Conservation (phyloP, 176 grass and related monocot species). For the Aegilops longissima region DNA sequence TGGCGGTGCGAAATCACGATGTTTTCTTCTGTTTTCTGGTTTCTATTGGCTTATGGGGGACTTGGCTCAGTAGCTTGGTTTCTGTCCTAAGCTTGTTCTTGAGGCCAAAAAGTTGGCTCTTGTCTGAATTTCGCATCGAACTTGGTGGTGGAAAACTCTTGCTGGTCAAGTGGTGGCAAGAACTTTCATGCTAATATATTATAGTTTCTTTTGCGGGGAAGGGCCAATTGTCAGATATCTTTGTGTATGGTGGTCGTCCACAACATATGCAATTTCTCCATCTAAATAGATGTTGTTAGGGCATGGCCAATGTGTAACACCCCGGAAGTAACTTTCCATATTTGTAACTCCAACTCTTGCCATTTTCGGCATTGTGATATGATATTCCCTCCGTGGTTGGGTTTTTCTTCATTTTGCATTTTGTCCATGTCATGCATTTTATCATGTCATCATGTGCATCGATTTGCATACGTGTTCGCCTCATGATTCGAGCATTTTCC, state of each 20-base stretch:
- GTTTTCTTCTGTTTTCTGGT: not conserved
- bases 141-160: not conserved
- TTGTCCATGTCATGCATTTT: too few relatives aligned
- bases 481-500: too few relatives aligned
- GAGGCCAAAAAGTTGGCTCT: not conserved
- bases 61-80: not conserved
- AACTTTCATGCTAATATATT: not conserved
- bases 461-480: too few relatives aligned
- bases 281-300: not conserved
- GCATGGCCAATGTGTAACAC: too few relatives aligned
- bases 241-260: not conserved
- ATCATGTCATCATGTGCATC: too few relatives aligned
- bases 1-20: not conserved
- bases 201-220: slow-evolving; percentile 8
- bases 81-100: not conserved
- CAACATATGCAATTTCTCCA: not conserved
- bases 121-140: not conserved
- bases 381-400: too few relatives aligned
- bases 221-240: not conserved
- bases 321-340: too few relatives aligned
- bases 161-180: not conserved
- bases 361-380: too few relatives aligned
- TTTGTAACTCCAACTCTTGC: too few relatives aligned
- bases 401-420: too few relatives aligned
- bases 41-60: not conserved